Conservation (phyloP, 1,284 basidiomycete species). For the Porogramme epimiltina region DNA sequence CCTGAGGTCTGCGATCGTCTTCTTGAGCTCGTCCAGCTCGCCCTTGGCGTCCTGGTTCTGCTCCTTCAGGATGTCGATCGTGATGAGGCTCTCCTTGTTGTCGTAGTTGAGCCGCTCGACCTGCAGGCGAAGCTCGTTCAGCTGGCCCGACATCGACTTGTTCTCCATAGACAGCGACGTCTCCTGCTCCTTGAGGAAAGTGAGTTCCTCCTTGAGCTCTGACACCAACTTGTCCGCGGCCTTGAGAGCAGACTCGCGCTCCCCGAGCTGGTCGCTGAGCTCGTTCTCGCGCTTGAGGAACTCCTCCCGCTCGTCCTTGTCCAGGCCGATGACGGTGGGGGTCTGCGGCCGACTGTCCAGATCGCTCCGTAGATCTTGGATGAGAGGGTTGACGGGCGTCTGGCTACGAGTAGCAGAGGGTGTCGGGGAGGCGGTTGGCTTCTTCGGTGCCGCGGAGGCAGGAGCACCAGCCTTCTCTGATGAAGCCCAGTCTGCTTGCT, state of each 20-base stretch:
- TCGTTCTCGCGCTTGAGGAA: conserved; percentile 98
- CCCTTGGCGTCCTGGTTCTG: conserved; percentile 87
- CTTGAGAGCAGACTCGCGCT: conserved; percentile 82
- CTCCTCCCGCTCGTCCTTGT: conserved; percentile 97
- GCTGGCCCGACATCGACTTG: conserved; percentile 85
- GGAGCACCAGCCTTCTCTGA: conserved; percentile 59
- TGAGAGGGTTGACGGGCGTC: conserved; percentile 79
- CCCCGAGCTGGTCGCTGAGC: conserved; percentile 89
- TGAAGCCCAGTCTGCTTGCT: conserved; percentile 83
- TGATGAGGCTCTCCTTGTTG: conserved; percentile 92
- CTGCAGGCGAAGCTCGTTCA: conserved; percentile 92
- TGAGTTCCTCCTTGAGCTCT: conserved; percentile 84
- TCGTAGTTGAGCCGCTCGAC: conserved; percentile 94
- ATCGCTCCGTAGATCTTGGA: conserved; percentile 76
- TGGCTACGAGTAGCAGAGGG: conserved; percentile 65
- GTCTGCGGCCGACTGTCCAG: conserved; percentile 84
- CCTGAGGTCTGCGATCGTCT: conserved; percentile 80
- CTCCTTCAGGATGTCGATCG: conserved; percentile 96
- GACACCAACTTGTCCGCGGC: conserved; percentile 80
- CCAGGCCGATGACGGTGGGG: conserved; percentile 82
- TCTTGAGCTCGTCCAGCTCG: conserved; percentile 91
- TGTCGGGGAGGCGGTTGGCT: conserved; percentile 61
- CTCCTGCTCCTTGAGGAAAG: conserved; percentile 93
- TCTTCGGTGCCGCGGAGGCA: conserved; percentile 52
- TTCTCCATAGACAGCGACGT: conserved; percentile 83